Evolutionary conservation across 2,329 filamentous ascomycete genomes (phyloP), one percentile per base, ranked within the genome.

Genomic region (Beauveria varroae): DNA sequence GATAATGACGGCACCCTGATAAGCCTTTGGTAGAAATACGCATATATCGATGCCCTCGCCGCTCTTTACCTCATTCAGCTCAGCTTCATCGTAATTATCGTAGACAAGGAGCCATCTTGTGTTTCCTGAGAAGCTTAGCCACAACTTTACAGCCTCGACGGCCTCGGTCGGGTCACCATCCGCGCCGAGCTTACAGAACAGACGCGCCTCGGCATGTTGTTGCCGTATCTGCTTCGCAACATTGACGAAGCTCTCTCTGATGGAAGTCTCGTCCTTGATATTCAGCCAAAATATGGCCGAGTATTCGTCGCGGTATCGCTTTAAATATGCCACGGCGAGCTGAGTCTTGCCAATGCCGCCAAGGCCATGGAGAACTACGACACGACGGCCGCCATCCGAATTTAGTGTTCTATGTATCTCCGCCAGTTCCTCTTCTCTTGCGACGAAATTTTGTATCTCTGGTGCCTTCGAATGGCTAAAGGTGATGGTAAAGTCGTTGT

Each of bases 261-360:
- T 57, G 4, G 71, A 71, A n/a, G 66, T 62, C 64, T 74, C 69
- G 26, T 74, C 71, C 44, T 67, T 75, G 16, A 69, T 71, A 63
- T 80, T 74, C 5, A 81, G 52, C 78, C 76, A 81, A 62, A 80
- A 72, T 3, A 76, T 65, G 0, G 75, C 73, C 0, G 72, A 70
- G 64, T 78, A 78, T 8, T 71, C 66, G n/a, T 68, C 54, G 26
- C 68, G 67, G 60, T 79, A 64, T 40, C 61, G 62, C 64, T 70
- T 72, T 1, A 70, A 64, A 65, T 74, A 79, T 37, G 70, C 68
- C 6, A 76, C 64, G 9, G 71, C 68, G 22, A 78, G 68, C 64
- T 79, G 73, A 16, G 76, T 79, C 68, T 80, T 79, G 26, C 74
- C 76, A 24, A 79, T 78, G 3, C 76, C 76, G 16, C 77, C 75